Percentiles rank a stretch among this genome's conserved stretches.
These are phyloP conservation scores for Myxozyma kluyveri DNA, from an alignment of 805 yeast genomes.

Conservation along the genomic window DNA sequence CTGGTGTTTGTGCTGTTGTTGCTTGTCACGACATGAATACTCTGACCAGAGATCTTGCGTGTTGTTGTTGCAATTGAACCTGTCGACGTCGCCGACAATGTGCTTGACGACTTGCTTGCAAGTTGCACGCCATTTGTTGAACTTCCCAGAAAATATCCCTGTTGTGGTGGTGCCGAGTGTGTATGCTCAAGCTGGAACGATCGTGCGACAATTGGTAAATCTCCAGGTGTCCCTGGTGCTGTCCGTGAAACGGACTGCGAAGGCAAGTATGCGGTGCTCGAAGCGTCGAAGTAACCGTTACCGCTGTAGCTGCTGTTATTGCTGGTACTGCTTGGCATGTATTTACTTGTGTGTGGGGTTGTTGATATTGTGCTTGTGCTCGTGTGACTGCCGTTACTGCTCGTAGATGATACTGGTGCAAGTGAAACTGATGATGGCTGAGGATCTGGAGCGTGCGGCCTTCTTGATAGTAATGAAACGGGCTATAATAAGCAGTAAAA, in stretches of 20 bases:
- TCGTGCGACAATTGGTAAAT: background rate
- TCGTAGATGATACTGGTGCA: background rate
- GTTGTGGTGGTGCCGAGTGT: constrained; percentile 7
- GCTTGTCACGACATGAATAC: constrained; percentile 5
- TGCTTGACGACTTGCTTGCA: background rate
- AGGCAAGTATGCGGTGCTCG: background rate
- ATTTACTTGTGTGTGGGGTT: background rate
- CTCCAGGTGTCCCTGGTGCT: background rate
- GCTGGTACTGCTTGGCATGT: background rate
- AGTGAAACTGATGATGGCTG: constrained; percentile 1
- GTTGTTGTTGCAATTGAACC: constrained; percentile 9
- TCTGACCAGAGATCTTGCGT: background rate
- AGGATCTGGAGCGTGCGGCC: background rate
- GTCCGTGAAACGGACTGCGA: background rate
- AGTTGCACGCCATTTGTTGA: background rate
- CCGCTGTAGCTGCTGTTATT: background rate
- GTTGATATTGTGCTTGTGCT: background rate
- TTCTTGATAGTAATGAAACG: too few relatives aligned
- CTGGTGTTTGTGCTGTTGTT: background rate
- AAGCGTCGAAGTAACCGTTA: background rate
- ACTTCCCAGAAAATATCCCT: background rate
- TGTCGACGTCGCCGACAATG: constrained; percentile 3
- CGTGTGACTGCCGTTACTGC: constrained; percentile 2
- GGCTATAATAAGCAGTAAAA: too few relatives aligned
- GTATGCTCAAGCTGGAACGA: constrained; percentile 9